Percentiles rank a stretch among this genome's conserved stretches.
These are phyloP conservation scores for Lactarius vividus DNA, from an alignment of 768 basidiomycete species.

Conservation along the genomic window DNA sequence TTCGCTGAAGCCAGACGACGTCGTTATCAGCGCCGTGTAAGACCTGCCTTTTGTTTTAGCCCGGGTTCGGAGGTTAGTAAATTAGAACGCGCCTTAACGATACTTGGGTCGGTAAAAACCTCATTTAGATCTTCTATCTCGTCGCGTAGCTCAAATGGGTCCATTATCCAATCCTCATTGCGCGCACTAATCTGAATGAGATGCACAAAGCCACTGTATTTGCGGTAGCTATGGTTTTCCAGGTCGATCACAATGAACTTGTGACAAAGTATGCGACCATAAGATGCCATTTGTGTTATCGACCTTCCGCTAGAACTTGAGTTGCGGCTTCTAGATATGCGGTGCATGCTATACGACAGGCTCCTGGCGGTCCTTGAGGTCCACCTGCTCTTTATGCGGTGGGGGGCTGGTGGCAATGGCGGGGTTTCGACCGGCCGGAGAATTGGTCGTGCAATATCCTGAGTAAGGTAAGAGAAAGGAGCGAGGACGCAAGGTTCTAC, in stretches of 20 bases:
- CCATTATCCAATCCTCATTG: constrained; percentile 83
- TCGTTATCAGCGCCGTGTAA: constrained; percentile 96
- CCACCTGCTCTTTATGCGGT: constrained; percentile 37
- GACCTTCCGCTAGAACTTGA: constrained; percentile 56
- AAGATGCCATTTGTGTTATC: constrained; percentile 55
- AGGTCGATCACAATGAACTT: constrained; percentile 94
- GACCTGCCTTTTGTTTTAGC: constrained; percentile 48
- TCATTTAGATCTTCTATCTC: constrained; percentile 75
- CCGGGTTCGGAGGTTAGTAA: not conserved
- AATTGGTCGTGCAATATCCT: constrained; percentile 84
- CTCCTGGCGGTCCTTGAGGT: constrained; percentile 47
- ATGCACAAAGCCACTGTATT: constrained; percentile 85
- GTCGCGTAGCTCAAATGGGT: constrained; percentile 71
- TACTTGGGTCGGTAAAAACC: constrained; percentile 77
- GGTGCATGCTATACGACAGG: constrained; percentile 71
- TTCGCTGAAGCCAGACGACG: constrained; percentile 93
- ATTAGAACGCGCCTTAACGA: constrained; percentile 69
- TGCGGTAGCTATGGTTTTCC: constrained; percentile 88
- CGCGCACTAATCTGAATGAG: constrained; percentile 91
- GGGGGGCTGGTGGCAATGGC: constrained; percentile 52
- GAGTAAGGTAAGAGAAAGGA: constrained; percentile 15
- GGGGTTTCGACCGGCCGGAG: constrained; percentile 64
- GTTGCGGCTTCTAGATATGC: constrained; percentile 78
- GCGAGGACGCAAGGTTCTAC: constrained; percentile 28
- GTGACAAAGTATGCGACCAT: constrained; percentile 68